Evolutionary conservation across 208 protist genomes (phyloP).

Genomic region (Wallacemonas sp.): DNA sequence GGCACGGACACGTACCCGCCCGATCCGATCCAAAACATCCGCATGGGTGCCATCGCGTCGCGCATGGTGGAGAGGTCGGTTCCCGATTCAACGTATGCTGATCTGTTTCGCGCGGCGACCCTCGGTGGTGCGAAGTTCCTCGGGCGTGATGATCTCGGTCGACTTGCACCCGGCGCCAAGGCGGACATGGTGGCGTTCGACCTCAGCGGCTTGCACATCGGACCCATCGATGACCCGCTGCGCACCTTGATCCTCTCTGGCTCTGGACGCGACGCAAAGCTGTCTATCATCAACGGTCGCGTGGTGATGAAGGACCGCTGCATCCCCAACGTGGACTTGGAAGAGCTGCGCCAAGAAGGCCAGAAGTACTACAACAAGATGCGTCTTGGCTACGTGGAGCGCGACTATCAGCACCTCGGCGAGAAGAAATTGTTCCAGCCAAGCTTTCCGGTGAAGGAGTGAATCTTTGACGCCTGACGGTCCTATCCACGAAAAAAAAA

Average conservation of each 20-base stretch:
- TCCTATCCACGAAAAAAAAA: too few relatives aligned
- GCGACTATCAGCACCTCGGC: conserved; percentile 13
- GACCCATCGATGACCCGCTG: conserved; percentile 6
- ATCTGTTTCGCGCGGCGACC: conserved; percentile 7
- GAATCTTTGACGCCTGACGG: neutral
- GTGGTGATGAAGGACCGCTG: conserved; percentile 9
- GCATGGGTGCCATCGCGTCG: conserved; percentile 16
- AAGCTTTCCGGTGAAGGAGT: conserved; percentile 11
- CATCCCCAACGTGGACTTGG: conserved; percentile 15
- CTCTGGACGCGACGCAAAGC: conserved; percentile 12
- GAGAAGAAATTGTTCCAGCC: conserved; percentile 11
- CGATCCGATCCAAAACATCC: conserved; percentile 14
- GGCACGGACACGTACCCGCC: conserved; percentile 13
- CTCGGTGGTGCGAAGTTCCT: conserved; percentile 13
- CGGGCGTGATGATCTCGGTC: conserved; percentile 12
- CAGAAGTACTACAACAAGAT: conserved; percentile 17
- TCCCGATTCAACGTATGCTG: conserved; percentile 6
- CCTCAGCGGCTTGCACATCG: conserved; percentile 3
- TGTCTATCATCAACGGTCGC: conserved; percentile 13
- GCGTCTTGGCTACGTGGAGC: conserved; percentile 12
- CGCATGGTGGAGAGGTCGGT: conserved; percentile 11
- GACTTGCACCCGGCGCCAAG: conserved; percentile 8
- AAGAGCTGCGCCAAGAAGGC: neutral
- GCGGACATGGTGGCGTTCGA: conserved; percentile 17
- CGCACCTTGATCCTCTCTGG: conserved; percentile 8